Evolutionary conservation across 148 eudicot genomes (phyloP).

Genomic region (Rhododendron vialii): DNA sequence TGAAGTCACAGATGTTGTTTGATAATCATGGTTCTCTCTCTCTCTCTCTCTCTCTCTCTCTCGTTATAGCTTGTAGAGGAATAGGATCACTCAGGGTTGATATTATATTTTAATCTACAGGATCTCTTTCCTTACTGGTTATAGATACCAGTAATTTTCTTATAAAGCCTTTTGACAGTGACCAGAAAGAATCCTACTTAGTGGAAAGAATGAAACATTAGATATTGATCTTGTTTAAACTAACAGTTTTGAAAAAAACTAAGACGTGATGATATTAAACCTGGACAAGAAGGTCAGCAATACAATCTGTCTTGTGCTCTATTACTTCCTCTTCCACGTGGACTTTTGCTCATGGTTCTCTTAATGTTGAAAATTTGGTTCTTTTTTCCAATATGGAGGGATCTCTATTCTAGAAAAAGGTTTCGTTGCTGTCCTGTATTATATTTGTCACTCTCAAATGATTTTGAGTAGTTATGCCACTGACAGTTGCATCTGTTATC

Average conservation of each 20-base stretch:
- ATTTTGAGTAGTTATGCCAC: conserved; percentile 2
- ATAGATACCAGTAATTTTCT: not conserved
- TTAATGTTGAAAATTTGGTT: not conserved
- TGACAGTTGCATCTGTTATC: conserved; percentile 30
- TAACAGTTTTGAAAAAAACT: not conserved
- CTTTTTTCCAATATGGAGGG: not conserved
- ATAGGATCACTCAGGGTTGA: not conserved
- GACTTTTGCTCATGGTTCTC: not conserved
- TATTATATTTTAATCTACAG: not conserved
- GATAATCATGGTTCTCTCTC: not conserved
- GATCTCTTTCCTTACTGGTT: not conserved
- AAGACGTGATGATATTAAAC: not conserved
- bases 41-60: not conserved
- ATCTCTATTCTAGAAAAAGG: not conserved
- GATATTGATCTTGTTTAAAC: not conserved
- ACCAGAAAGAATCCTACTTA: not conserved
- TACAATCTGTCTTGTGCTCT: not conserved
- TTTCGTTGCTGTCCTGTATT: not conserved
- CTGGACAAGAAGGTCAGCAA: no score
- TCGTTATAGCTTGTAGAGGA: not conserved
- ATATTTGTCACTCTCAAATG: not conserved
- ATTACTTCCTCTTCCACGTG: not conserved
- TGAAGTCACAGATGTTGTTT: not conserved
- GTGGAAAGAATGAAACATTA: not conserved
- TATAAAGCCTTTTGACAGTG: not conserved